Conservation (phyloP, 2,329 filamentous ascomycete genomes). For the Penicillium sp. region DNA sequence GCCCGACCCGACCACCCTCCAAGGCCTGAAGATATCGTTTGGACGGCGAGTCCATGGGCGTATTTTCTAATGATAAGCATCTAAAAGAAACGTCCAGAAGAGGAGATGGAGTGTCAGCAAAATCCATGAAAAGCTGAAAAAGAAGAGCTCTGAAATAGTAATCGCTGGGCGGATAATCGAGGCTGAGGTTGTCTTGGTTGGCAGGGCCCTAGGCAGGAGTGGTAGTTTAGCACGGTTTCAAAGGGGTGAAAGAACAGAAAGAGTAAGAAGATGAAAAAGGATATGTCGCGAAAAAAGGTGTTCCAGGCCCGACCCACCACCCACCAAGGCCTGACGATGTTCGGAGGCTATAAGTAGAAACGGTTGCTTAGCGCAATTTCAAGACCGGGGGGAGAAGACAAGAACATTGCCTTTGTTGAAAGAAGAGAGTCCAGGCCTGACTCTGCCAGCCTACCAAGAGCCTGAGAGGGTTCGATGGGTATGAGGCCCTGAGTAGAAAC, state of each 20-base stretch:
- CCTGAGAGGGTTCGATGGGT: background rate
- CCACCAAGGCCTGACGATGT: slow-evolving; percentile 10
- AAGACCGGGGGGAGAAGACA: background rate
- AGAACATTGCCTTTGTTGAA: background rate
- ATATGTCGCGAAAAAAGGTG: no score
- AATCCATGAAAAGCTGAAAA: background rate
- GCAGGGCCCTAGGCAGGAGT: background rate
- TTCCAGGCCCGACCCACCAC: slow-evolving; percentile 14
- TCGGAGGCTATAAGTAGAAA: background rate
- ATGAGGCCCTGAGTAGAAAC: background rate
- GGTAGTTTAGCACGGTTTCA: background rate
- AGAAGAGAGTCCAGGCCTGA: background rate
- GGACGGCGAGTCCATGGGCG: background rate
- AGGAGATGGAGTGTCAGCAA: background rate
- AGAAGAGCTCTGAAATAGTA: background rate
- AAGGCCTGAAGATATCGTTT: background rate
- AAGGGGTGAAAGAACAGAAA: no score
- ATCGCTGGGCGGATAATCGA: background rate
- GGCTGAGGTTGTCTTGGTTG: background rate
- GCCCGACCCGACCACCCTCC: slow-evolving; percentile 1
- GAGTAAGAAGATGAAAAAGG: no score
- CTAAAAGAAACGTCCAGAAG: background rate
- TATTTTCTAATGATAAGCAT: background rate
- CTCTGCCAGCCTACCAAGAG: background rate
- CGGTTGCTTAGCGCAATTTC: background rate